Evolutionary conservation across 352 stramenopile genomes (phyloP).

Genomic region (Saprolegnia parasitica): DNA sequence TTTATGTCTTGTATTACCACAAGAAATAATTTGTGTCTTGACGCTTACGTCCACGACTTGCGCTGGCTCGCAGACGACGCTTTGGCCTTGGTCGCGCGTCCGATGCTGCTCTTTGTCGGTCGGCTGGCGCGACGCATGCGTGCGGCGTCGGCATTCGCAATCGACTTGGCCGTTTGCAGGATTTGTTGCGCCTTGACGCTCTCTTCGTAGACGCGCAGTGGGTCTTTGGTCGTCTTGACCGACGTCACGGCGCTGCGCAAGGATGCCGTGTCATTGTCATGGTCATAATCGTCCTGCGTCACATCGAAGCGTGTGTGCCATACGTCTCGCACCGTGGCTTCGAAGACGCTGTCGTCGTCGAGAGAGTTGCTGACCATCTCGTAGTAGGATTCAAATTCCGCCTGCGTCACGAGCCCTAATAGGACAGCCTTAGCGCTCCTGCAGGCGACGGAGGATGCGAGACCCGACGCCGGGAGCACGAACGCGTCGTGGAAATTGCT

Average conservation of each 20-base stretch:
- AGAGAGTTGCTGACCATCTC: constrained; percentile 14
- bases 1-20: no score
- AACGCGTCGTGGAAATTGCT: background rate
- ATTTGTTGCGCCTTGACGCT: background rate
- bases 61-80: background rate
- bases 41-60: background rate
- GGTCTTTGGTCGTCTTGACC: constrained; percentile 4
- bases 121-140: background rate
- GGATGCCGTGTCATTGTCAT: background rate
- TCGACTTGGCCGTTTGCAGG: background rate
- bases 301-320: constrained; percentile 11
- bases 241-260: background rate
- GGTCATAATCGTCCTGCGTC: background rate
- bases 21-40: no score
- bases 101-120: background rate
- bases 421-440: background rate
- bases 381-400: constrained; percentile 25
- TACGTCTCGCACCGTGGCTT: background rate
- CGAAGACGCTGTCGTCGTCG: constrained; percentile 14
- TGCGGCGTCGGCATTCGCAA: background rate
- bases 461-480: background rate
- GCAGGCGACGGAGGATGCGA: background rate
- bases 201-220: constrained; percentile 16
- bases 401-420: constrained; percentile 8
- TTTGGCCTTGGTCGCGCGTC: background rate